phyloP scores from a whole-genome alignment of 2,329 filamentous ascomycete species.

The Microdochium nivale region DNA sequence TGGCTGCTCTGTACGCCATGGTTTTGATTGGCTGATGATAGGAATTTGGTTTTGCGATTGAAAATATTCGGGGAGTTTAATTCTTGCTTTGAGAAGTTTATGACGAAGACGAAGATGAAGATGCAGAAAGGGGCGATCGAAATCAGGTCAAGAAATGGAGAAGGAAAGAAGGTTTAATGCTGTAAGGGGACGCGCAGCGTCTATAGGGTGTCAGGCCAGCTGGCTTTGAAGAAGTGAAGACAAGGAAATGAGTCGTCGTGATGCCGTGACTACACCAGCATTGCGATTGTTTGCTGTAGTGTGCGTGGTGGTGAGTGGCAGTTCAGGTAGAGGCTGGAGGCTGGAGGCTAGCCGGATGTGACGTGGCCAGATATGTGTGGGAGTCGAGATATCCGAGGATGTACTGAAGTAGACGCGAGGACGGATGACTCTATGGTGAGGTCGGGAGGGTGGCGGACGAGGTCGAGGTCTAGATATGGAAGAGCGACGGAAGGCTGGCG shows the following conservation, averaged over 20 bases:
- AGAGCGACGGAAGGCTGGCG: neutral
- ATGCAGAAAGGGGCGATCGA: neutral
- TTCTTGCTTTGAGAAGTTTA: neutral
- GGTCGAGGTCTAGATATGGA: neutral
- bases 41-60: neutral
- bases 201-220: neutral
- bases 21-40: conserved; percentile 2
- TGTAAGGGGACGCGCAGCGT: neutral
- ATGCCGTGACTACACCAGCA: neutral
- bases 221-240: neutral
- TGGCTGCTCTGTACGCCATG: conserved; percentile 5
- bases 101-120: neutral
- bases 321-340: too few species aligned
- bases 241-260: neutral
- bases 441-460: neutral
- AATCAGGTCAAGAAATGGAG: neutral
- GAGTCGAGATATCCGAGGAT: too few species aligned
- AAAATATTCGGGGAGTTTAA: neutral
- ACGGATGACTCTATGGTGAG: neutral
- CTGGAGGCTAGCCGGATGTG: neutral
- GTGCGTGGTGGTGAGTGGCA: neutral
- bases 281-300: neutral
- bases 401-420: too few species aligned
- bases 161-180: neutral
- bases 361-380: neutral